phyloP scores from a whole-genome alignment of 805 yeast species.

The Allodekkera sacchari region DNA sequence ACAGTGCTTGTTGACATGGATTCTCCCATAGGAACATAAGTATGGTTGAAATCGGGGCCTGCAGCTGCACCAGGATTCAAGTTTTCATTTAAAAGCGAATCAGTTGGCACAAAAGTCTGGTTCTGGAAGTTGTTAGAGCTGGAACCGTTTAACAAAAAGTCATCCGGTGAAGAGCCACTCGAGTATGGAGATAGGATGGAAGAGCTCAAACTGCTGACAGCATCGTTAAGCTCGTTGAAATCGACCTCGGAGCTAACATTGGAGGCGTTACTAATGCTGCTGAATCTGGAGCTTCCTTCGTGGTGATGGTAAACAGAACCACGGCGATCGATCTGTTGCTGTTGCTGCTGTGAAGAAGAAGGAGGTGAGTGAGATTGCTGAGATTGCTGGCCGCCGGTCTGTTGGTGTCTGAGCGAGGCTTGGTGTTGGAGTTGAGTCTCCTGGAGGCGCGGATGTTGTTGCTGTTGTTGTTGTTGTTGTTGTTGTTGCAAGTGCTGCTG shows the following conservation, averaged over 20 bases:
- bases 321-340: slow-evolving; percentile 2
- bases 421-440: not conserved
- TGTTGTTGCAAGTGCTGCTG: slow-evolving; percentile 5
- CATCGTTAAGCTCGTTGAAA: slow-evolving; percentile 24
- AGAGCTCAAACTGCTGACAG: slow-evolving; percentile 20
- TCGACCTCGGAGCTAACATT: slow-evolving; percentile 19
- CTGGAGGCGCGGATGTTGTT: not conserved
- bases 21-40: slow-evolving; percentile 20
- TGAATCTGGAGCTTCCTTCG: slow-evolving; percentile 9
- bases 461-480: slow-evolving; percentile 5
- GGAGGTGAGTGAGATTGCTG: not conserved
- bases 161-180: slow-evolving; percentile 30
- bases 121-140: slow-evolving; percentile 2
- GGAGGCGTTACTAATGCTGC: slow-evolving; percentile 14
- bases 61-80: not conserved
- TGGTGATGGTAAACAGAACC: slow-evolving; percentile 1
- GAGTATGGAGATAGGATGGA: slow-evolving; percentile 27
- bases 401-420: not conserved
- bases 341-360: slow-evolving; percentile 1
- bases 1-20: slow-evolving; percentile 23
- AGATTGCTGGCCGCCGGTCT: not conserved
- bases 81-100: too few relatives aligned
- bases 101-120: slow-evolving; percentile 2
- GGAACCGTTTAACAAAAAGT: slow-evolving; percentile 18
- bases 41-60: not conserved